Conservation (phyloP, 805 yeast genomes). For the Wickerhamomyces bisporus region DNA sequence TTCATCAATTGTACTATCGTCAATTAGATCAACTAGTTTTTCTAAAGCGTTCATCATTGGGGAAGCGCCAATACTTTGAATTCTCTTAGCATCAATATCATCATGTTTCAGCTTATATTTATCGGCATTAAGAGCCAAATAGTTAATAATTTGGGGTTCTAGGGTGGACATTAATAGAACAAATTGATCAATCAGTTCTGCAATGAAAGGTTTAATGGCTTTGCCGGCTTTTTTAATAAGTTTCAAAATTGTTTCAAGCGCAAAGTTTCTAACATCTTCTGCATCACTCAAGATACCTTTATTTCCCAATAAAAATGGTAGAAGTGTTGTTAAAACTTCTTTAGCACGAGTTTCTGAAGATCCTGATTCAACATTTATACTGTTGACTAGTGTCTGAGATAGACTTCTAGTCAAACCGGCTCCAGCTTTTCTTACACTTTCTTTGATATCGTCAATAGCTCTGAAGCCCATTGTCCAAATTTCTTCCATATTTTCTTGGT, state of each 20-base stretch:
- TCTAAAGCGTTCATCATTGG: conserved; percentile 90
- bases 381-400: conserved; percentile 55
- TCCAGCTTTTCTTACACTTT: conserved; percentile 84
- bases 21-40: conserved; percentile 53
- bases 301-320: conserved; percentile 76
- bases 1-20: conserved; percentile 34
- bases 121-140: conserved; percentile 80
- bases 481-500: conserved; percentile 49
- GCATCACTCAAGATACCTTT: conserved; percentile 82
- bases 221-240: conserved; percentile 60
- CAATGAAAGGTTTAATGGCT: conserved; percentile 60
- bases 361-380: conserved; percentile 43
- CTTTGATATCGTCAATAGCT: conserved; percentile 89
- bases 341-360: conserved; percentile 36
- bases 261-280: conserved; percentile 73
- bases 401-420: conserved; percentile 58
- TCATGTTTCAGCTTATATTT: conserved; percentile 71
- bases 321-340: conserved; percentile 46
- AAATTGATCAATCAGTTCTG: conserved; percentile 64
- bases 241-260: conserved; percentile 68
- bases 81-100: conserved; percentile 73
- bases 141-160: conserved; percentile 89
- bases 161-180: conserved; percentile 72
- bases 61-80: conserved; percentile 68
- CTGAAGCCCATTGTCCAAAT: conserved; percentile 90